Conservation (phyloP, 2,329 filamentous ascomycete genomes). For the Fusarium concolor region DNA sequence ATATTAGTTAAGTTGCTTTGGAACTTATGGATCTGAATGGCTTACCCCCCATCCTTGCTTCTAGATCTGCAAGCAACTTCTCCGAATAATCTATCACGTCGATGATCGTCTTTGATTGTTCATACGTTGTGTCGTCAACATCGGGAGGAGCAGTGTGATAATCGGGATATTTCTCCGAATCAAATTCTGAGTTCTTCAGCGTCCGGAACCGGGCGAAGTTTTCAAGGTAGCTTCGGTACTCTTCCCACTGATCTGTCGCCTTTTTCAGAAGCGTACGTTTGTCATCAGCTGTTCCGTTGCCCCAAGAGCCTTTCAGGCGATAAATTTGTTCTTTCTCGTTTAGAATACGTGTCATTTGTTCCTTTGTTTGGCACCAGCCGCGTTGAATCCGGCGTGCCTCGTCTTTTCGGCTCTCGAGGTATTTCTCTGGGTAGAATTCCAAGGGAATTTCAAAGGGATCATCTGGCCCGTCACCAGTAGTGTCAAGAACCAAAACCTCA, state of each 20-base stretch:
- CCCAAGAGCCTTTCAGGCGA: slow-evolving; percentile 47
- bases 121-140: slow-evolving; percentile 50
- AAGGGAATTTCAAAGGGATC: slow-evolving; percentile 63
- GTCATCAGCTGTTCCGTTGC: slow-evolving; percentile 38
- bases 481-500: slow-evolving; percentile 62
- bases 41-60: slow-evolving; percentile 53
- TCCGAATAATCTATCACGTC: slow-evolving; percentile 51
- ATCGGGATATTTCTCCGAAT: slow-evolving; percentile 54
- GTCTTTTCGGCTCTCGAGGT: slow-evolving; percentile 58
- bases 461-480: slow-evolving; percentile 56
- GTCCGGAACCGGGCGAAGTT: slow-evolving; percentile 51
- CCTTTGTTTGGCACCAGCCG: slow-evolving; percentile 51
- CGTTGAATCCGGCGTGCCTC: slow-evolving; percentile 60
- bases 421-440: slow-evolving; percentile 66
- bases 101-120: slow-evolving; percentile 47
- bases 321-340: slow-evolving; percentile 45
- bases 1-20: slow-evolving; percentile 35
- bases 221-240: slow-evolving; percentile 52
- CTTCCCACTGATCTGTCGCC: slow-evolving; percentile 49
- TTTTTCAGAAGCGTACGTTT: slow-evolving; percentile 50
- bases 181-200: slow-evolving; percentile 54
- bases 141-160: slow-evolving; percentile 55
- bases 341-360: slow-evolving; percentile 40
- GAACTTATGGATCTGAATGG: not conserved
- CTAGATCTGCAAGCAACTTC: slow-evolving; percentile 51